Base-by-base conservation (phyloP, 1,284 basidiomycete species). In the Kalmanozyma brasiliensis region DNA sequence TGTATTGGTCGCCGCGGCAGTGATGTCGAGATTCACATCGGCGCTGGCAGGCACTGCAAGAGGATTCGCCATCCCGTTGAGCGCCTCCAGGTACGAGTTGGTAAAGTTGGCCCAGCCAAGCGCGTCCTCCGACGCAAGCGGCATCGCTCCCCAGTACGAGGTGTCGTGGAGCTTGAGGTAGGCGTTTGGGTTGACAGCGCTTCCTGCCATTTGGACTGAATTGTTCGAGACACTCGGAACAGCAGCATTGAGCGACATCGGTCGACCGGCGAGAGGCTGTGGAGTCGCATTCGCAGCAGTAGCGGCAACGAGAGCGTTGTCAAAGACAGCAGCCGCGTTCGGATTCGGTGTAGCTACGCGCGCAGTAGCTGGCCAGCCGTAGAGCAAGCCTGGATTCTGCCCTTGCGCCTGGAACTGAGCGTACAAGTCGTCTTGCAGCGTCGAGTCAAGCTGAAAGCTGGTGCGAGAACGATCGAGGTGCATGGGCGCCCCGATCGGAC, bases 71-170 rank as follows among this genome's bases (percentile, higher is more conserved):
- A 69, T 69, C 1, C 66, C 66, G 33, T 67, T 71, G 23, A 72
- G 52, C 17, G 69, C 69, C 23, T 72, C 69, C 8, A 72, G 51
- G 57, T 72, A 72, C 1, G 69, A 66, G 32, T 32, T 53, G 13
- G 64, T 66, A 40, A 72, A 72, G 57, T 68, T 72, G 44, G 64
- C 66, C 69, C 69, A 72, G 1, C 56, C 60, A 4, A 72, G 52
- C 17, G 64, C 47, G 19, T 72, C 64, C 47, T 72, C 64, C 1
- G 69, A 68, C 13, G 57, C 49, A 6, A 72, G 19, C 13, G 69
- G 69, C 69, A 72, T 72, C 3, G 64, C 64, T 30, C 66, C 69
- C 69, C 69, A 72, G 24, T 67, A 72, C 48, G 64, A 63, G 16
- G 69, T 59, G 33, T 72, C 69, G 56, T 72, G 69, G 20, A 72